These are phyloP conservation scores for Linum usitatissimum DNA, from an alignment of 345 rosid species.

Conservation along the genomic window DNA sequence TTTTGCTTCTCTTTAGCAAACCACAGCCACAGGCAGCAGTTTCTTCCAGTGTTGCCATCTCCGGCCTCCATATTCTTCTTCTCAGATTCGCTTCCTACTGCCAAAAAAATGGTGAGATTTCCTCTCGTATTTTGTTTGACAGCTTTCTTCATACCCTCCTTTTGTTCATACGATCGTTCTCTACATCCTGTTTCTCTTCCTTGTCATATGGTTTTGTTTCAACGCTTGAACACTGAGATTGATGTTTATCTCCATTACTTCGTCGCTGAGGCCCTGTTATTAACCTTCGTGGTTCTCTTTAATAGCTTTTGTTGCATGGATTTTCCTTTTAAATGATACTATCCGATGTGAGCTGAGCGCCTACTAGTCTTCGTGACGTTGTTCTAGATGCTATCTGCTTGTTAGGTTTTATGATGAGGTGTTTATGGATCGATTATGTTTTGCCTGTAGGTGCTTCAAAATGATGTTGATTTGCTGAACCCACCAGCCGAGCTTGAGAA, in stretches of 20 bases:
- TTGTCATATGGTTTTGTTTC: not conserved
- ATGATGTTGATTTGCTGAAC: slow-evolving; percentile 59
- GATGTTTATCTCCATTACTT: too few species aligned
- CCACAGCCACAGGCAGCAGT: not conserved
- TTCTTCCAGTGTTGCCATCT: not conserved
- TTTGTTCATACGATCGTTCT: not conserved
- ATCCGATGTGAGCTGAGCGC: too few species aligned
- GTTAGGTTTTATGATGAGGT: not conserved
- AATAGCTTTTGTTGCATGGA: too few species aligned
- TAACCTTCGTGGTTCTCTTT: too few species aligned
- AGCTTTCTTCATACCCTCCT: too few species aligned
- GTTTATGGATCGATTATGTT: not conserved
- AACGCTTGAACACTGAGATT: too few species aligned
- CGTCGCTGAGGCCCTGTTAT: too few species aligned
- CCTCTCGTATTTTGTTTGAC: not conserved
- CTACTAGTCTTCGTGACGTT: too few species aligned
- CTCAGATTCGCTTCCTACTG: not conserved
- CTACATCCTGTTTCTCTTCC: not conserved
- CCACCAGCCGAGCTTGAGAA: slow-evolving; percentile 74
- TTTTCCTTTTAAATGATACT: too few species aligned
- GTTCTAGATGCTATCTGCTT: not conserved
- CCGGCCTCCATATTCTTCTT: not conserved
- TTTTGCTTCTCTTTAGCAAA: not conserved
- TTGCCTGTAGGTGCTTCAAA: slow-evolving; percentile 15
- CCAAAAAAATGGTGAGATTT: not conserved